Evolutionary conservation across 2,329 filamentous ascomycete genomes (phyloP).

Genomic region (Cladosporium cucumerinum): DNA sequence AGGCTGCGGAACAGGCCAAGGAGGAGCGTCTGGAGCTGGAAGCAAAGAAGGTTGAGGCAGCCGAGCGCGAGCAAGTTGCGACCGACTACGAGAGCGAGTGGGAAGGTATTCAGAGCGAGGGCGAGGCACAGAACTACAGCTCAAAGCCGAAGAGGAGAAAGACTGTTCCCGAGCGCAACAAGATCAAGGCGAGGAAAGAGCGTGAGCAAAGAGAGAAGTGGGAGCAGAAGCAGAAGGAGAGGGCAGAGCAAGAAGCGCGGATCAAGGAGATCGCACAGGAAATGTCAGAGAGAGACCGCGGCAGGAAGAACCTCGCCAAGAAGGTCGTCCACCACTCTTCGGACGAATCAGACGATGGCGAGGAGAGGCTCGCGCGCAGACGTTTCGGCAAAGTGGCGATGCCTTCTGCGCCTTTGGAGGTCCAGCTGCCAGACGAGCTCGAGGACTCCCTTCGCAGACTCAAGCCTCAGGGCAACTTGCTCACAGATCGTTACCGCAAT

Average conservation of each 20-base stretch:
- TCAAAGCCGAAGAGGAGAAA: constrained; percentile 77
- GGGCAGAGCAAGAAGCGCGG: constrained; percentile 66
- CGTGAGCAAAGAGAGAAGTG: constrained; percentile 74
- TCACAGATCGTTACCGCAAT: constrained; percentile 88
- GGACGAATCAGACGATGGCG: constrained; percentile 33
- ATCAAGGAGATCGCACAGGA: constrained; percentile 69
- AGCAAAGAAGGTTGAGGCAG: constrained; percentile 70
- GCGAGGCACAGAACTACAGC: constrained; percentile 55
- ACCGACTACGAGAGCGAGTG: constrained; percentile 69
- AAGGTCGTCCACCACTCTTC: constrained; percentile 22
- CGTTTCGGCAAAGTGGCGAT: constrained; percentile 70
- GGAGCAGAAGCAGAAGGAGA: constrained; percentile 70
- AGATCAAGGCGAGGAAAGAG: constrained; percentile 82
- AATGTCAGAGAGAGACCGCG: constrained; percentile 57
- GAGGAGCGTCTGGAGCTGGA: constrained; percentile 69
- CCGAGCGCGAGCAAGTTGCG: constrained; percentile 67
- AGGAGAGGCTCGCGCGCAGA: constrained; percentile 58
- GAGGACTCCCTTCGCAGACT: constrained; percentile 49
- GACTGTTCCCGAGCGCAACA: constrained; percentile 81
- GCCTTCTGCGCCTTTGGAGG: constrained; percentile 61
- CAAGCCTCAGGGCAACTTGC: constrained; percentile 91
- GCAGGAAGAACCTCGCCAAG: constrained; percentile 24
- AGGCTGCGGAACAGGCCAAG: constrained; percentile 64
- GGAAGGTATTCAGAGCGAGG: constrained; percentile 60
- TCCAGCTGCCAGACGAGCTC: constrained; percentile 50